Base-by-base conservation (phyloP, 164 flowering plant species). In the Nymphaea thermarum region DNA sequence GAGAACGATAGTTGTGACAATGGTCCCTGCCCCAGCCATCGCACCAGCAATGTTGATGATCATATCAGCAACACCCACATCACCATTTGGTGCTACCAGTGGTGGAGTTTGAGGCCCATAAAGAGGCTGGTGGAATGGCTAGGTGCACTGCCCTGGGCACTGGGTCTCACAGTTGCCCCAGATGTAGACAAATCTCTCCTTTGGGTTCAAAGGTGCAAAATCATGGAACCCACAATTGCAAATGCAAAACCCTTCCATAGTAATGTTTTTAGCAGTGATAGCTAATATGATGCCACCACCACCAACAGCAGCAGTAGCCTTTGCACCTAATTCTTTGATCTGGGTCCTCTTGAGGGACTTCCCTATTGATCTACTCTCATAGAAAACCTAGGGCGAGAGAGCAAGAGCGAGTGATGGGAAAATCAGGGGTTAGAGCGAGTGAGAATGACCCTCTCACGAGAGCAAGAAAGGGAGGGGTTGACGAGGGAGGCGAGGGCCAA, bases 171-270 rank as follows among this genome's bases (percentile, higher is more conserved):
- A 71, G 71, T 71, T 67, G 0, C 77, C 73, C 3, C 71, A 71
- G 36, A 74, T 55, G 69, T 61, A 25, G 69, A 67, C 76, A 16
- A 63, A 66, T 36, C 60, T 73, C 7, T 60, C 17, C 5, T 41
- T 60, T 47, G 55, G 7, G 55, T 47, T 4, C 55, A 47, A 4
- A 47, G 59, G 0, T 65, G 66, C 72, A 3, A 75, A 76, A 41
- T 75, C 80, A 44, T 83, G 84, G 53, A 71, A 74, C 43, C 84
- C 86, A 62, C 86, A 81, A 51, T 65, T 72, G 66, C 77, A 76
- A 77, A 74, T 75, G 71, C 86, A 81, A 11, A 81, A 79, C 8
- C 83, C 86, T n/a, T 83, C 86, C 8, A 78, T 79, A 4, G 76
- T 70, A 10, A 84, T 85, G 53, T 76, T 80, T 6, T 77, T 4